phyloP scores from a whole-genome alignment of 148 eudicot genomes.

The Nepenthes gracilis region DNA sequence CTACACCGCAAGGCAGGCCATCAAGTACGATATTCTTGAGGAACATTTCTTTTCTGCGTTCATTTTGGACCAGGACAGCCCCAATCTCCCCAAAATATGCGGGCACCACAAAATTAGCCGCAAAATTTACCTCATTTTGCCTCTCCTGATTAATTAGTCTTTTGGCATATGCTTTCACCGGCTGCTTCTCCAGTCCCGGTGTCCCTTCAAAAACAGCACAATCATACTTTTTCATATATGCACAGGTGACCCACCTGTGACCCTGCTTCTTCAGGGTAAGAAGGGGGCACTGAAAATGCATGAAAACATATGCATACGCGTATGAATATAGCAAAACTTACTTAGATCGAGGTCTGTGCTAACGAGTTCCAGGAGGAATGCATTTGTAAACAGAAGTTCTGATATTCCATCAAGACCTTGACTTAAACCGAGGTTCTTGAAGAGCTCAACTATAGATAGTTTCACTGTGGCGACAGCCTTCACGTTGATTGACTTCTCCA shows the following conservation, averaged over 20 bases:
- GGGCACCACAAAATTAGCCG: slow-evolving; percentile 17
- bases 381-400: neutral
- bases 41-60: slow-evolving; percentile 26
- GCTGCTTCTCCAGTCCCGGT: slow-evolving; percentile 15
- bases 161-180: slow-evolving; percentile 14
- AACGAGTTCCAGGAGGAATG: slow-evolving; percentile 11
- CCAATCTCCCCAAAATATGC: slow-evolving; percentile 27
- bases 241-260: neutral
- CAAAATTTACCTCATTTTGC: slow-evolving; percentile 14
- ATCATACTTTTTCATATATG: neutral
- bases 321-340: neutral
- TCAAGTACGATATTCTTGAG: slow-evolving; percentile 15
- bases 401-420: slow-evolving; percentile 9
- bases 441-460: slow-evolving; percentile 1
- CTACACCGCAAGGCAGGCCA: slow-evolving; percentile 11
- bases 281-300: neutral
- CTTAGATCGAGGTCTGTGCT: slow-evolving; percentile 10
- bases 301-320: neutral
- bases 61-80: slow-evolving; percentile 20
- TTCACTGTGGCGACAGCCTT: slow-evolving; percentile 10
- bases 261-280: too few relatives aligned
- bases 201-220: slow-evolving; percentile 1
- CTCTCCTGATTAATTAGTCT: neutral
- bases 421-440: slow-evolving; percentile 6
- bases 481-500: slow-evolving; percentile 2